Conservation (phyloP, 352 stramenopile species). For the Pseudoperonospora humuli region DNA sequence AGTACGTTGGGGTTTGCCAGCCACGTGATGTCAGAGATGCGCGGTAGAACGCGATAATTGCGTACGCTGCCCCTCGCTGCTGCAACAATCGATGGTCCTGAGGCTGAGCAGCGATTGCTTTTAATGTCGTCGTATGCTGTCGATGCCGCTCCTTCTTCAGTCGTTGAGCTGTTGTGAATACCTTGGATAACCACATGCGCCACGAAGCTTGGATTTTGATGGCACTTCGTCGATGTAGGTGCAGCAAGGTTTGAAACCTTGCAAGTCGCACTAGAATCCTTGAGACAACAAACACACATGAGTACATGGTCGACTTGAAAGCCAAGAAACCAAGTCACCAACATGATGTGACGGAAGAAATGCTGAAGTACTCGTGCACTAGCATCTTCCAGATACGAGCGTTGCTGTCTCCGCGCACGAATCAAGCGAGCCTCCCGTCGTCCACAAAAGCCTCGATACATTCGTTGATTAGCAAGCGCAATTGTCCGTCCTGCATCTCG, state of each 20-base stretch:
- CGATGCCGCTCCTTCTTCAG: slow-evolving; percentile 31
- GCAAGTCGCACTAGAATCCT: slow-evolving; percentile 50
- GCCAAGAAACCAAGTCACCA: slow-evolving; percentile 9
- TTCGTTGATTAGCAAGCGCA: slow-evolving; percentile 30
- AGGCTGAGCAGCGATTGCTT: slow-evolving; percentile 12
- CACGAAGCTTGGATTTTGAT: slow-evolving; percentile 63
- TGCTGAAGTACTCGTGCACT: slow-evolving; percentile 49
- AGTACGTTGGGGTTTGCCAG: slow-evolving; percentile 47
- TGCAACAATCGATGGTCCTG: slow-evolving; percentile 33
- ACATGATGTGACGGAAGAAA: slow-evolving; percentile 74
- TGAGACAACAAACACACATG: slow-evolving; percentile 2
- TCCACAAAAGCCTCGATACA: slow-evolving; percentile 43
- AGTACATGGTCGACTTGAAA: neutral
- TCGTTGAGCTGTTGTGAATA: slow-evolving; percentile 28
- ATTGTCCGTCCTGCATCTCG: slow-evolving; percentile 38
- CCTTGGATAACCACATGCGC: slow-evolving; percentile 71
- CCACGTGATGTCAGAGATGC: slow-evolving; percentile 37
- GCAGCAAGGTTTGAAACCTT: slow-evolving; percentile 32
- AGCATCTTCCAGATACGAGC: slow-evolving; percentile 30
- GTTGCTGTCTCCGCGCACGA: slow-evolving; percentile 24
- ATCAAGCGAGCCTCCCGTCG: slow-evolving; percentile 27
- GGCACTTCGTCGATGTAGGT: slow-evolving; percentile 28
- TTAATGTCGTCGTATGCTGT: slow-evolving; percentile 29
- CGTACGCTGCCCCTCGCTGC: slow-evolving; percentile 45
- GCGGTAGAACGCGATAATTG: slow-evolving; percentile 42